Conservation (phyloP, 345 rosid species). For the Corchorus capsularis region DNA sequence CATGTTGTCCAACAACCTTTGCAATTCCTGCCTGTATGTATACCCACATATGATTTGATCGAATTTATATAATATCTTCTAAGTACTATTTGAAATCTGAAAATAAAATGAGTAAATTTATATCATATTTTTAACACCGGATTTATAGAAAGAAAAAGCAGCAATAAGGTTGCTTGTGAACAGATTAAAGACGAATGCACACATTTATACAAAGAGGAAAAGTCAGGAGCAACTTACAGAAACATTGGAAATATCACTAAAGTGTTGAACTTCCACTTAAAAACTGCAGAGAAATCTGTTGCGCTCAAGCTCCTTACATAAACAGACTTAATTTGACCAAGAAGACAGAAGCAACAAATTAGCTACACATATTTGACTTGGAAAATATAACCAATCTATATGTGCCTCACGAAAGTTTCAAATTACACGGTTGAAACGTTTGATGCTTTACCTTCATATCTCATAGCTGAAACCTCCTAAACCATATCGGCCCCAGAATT, state of each 20-base stretch:
- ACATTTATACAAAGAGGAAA: not conserved
- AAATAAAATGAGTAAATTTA: not conserved
- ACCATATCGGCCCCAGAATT: slow-evolving; percentile 35
- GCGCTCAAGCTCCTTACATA: slow-evolving; percentile 64
- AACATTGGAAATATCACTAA: not conserved
- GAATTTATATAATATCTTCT: not conserved
- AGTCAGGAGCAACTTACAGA: not conserved
- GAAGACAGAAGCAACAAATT: slow-evolving; percentile 10
- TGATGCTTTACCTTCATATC: slow-evolving; percentile 52
- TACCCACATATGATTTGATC: not conserved
- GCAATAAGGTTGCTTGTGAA: not conserved
- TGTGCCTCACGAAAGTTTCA: slow-evolving; percentile 1
- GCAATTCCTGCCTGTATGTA: slow-evolving; percentile 58
- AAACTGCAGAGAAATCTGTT: too few relatives aligned
- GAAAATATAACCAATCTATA: not conserved
- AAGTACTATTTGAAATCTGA: not conserved
- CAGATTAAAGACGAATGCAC: not conserved
- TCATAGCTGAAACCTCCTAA: slow-evolving; percentile 46
- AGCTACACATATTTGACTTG: slow-evolving; percentile 11
- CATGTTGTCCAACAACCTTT: slow-evolving; percentile 59
- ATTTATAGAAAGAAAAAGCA: not conserved
- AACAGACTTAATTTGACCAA: slow-evolving; percentile 67
- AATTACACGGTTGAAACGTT: not conserved
- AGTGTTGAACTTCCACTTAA: not conserved
- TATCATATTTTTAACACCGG: not conserved